A percentile compares a stretch with the other conserved stretches of the same genome.
These are phyloP conservation scores for Phallus indusiatus DNA, from an alignment of 768 basidiomycete genomes.

Conservation along the genomic window DNA sequence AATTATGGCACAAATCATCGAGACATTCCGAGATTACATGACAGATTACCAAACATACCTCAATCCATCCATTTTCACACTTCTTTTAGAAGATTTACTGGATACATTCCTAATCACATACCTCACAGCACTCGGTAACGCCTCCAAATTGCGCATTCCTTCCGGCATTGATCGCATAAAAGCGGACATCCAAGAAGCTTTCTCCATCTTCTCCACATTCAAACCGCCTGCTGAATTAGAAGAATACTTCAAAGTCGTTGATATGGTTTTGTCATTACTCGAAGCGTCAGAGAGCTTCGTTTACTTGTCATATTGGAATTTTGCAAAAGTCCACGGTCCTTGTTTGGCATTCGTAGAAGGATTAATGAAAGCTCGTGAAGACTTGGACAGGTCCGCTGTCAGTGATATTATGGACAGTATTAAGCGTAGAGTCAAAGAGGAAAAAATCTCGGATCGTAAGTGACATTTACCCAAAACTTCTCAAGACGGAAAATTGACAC, in stretches of 20 bases:
- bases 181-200: conserved; percentile 68
- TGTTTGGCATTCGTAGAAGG: conserved; percentile 87
- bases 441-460: conserved; percentile 74
- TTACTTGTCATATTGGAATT: conserved; percentile 89
- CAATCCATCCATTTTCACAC: conserved; percentile 82
- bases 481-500: neutral
- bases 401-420: conserved; percentile 91
- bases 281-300: conserved; percentile 83
- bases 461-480: neutral
- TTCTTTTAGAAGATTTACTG: conserved; percentile 86
- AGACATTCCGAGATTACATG: conserved; percentile 96
- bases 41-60: conserved; percentile 88
- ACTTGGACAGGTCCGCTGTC: conserved; percentile 81
- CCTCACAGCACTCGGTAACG: conserved; percentile 76
- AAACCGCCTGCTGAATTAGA: conserved; percentile 78
- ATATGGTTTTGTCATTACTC: conserved; percentile 70
- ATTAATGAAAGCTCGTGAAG: conserved; percentile 80
- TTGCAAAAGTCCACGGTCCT: conserved; percentile 90
- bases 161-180: conserved; percentile 75
- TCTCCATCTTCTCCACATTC: conserved; percentile 70
- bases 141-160: conserved; percentile 81
- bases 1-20: conserved; percentile 77
- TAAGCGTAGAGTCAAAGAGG: conserved; percentile 87
- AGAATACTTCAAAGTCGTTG: conserved; percentile 74
- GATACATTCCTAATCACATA: conserved; percentile 87